These are phyloP conservation scores for Phytophthora meadii DNA, from an alignment of 352 stramenopile genomes.

Conservation along the genomic window DNA sequence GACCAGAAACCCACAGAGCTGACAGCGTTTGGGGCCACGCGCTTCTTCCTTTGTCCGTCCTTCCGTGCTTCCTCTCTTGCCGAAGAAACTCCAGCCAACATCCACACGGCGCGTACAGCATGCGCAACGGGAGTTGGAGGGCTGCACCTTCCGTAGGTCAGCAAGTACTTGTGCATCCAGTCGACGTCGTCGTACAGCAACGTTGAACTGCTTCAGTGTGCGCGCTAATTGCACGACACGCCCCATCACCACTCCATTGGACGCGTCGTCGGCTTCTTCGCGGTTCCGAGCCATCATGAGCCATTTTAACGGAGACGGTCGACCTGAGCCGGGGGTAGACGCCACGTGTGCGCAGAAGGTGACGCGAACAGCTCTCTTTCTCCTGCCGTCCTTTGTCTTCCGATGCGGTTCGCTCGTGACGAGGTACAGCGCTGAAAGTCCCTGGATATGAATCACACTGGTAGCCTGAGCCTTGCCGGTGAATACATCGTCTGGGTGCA, in stretches of 20 bases:
- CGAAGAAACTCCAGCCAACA: conserved; percentile 28
- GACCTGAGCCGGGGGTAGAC: conserved; percentile 8
- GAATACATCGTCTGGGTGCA: conserved; percentile 53
- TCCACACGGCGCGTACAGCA: conserved; percentile 47
- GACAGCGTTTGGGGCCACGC: conserved; percentile 52
- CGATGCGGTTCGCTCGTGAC: conserved; percentile 31
- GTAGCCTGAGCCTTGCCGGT: conserved; percentile 49
- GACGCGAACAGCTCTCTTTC: conserved; percentile 41
- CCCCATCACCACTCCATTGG: conserved; percentile 27
- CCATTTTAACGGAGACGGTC: conserved; percentile 26
- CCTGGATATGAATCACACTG: conserved; percentile 41
- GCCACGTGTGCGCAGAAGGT: conserved; percentile 47
- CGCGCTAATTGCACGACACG: conserved; percentile 30
- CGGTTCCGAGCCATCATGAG: conserved; percentile 23
- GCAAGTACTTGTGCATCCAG: conserved; percentile 48
- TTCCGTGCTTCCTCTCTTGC: conserved; percentile 16
- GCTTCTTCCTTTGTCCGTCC: conserved; percentile 15
- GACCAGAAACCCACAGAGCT: conserved; percentile 67
- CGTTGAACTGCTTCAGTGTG: conserved; percentile 26
- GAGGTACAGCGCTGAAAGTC: conserved; percentile 39
- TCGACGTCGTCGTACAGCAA: conserved; percentile 37
- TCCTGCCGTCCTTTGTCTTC: conserved; percentile 20
- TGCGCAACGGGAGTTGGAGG: conserved; percentile 34
- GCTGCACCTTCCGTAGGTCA: conserved; percentile 38
- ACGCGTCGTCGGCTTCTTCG: conserved; percentile 34